Base-by-base conservation (phyloP, 306 rosid species). In the Malus fusca region DNA sequence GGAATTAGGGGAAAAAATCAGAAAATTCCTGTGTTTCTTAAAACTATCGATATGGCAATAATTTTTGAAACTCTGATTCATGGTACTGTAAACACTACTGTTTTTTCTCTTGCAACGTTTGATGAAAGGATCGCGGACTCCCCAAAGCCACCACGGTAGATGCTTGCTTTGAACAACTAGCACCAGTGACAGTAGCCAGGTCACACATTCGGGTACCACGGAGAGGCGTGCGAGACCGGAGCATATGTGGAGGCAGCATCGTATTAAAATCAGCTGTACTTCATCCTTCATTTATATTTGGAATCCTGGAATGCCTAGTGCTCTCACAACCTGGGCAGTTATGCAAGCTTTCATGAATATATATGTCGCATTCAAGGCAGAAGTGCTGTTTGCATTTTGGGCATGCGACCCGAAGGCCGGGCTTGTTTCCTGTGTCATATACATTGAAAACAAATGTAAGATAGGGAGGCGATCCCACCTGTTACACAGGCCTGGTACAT, bases 261-360 rank as follows among this genome's bases (percentile, higher is more conserved):
- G 3, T 6, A 56, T 72, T 3, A 35, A 40, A 21, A 31, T 17
- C 68, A 3, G n/a, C 42, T 8, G 3, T 11, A 51, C 21, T 52
- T 85, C 88, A 82, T 70, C 75, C 78, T 62, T 80, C 68, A 55
- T 80, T 76, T 25, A 80, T 42, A 70, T 78, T 69, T 23, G 79
- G 81, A 55, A 80, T 74, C 86, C 83, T 86, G 8, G 88, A 86
- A 80, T 83, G 95, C 80, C 91, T 88, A 75, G 79, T 86, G 66
- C 96, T 90, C 86, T 95, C 95, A 62, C 98, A 92, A 77, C 98
- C 97, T 42, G 98, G 98, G 88, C 98, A 92, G 75, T 95, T 90
- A 77, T 92, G 98, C 86, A 95, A 87, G 88, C 91, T 95, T 86
- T 95, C 97, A 19, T 92, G 98, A 70, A 95, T 84, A 75, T 95